phyloP scores from a whole-genome alignment of 2,329 filamentous ascomycete genomes.

The Teratosphaeriaceae sp. region DNA sequence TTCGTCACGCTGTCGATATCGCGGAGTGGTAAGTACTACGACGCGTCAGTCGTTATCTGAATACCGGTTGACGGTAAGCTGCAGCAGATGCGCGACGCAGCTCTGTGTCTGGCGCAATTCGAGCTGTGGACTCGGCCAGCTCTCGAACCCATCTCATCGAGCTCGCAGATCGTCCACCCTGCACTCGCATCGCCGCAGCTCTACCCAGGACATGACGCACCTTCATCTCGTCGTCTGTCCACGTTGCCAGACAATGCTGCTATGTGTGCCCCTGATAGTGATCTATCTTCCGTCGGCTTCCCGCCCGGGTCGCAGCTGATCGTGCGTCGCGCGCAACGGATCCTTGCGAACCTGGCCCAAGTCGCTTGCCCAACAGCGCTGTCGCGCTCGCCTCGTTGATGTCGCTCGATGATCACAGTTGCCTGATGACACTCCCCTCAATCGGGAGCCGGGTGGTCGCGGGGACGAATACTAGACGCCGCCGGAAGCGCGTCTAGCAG shows the following conservation, averaged over 20 bases:
- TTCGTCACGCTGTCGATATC: constrained; percentile 88
- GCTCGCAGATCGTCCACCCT: constrained; percentile 1
- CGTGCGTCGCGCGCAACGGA: background rate
- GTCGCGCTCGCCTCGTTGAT: background rate
- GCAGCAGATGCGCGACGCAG: constrained; percentile 6
- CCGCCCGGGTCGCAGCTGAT: background rate
- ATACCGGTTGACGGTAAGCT: background rate
- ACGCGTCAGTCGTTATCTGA: constrained; percentile 12
- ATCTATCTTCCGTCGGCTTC: background rate
- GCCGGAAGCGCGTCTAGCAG: constrained; percentile 25
- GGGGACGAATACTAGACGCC: constrained; percentile 25
- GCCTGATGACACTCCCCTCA: constrained; percentile 26
- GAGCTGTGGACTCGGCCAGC: constrained; percentile 4
- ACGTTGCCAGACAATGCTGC: background rate
- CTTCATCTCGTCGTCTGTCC: constrained; percentile 21
- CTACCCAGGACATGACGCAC: constrained; percentile 12
- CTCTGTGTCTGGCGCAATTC: background rate
- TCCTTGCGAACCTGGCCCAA: background rate
- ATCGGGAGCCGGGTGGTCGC: constrained; percentile 28
- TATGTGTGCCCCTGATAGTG: background rate
- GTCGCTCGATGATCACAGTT: background rate
- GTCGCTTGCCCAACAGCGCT: constrained; percentile 8
- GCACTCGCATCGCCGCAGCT: constrained; percentile 7
- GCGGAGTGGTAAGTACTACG: constrained; percentile 81
- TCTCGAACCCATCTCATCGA: constrained; percentile 17